A percentile compares a stretch with the other conserved stretches of the same genome.
phyloP scores from a whole-genome alignment of 169 alveolate genomes.

The Cyclospora cayetanensis region DNA sequence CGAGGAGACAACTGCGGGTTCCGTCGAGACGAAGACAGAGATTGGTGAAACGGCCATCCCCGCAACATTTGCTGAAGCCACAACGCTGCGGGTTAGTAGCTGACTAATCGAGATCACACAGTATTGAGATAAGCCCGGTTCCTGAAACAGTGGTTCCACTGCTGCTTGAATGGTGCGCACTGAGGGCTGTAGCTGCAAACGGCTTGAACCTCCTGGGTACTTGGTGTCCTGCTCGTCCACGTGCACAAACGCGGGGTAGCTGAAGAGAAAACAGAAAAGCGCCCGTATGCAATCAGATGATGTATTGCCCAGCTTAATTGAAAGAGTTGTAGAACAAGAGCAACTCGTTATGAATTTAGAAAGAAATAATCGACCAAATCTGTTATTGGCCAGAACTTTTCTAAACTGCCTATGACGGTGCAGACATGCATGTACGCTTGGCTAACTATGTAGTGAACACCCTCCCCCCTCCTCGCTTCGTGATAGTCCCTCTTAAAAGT shows the following conservation, averaged over 20 bases:
- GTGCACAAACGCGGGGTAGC: constrained; percentile 57
- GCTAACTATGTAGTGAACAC: too few relatives aligned
- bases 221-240: constrained; percentile 50
- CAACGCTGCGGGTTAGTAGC: constrained; percentile 32
- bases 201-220: constrained; percentile 47
- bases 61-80: constrained; percentile 55
- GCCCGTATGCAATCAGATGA: too few relatives aligned
- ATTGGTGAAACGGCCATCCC: constrained; percentile 62
- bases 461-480: too few relatives aligned
- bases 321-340: too few relatives aligned
- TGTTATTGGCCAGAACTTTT: too few relatives aligned
- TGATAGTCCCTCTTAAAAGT: too few relatives aligned
- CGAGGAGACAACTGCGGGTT: constrained; percentile 46
- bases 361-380: too few relatives aligned
- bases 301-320: too few relatives aligned
- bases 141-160: constrained; percentile 52
- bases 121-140: constrained; percentile 44
- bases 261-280: background rate
- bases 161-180: constrained; percentile 61
- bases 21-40: constrained; percentile 38
- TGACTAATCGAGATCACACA: constrained; percentile 49
- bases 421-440: too few relatives aligned
- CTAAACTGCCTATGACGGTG: too few relatives aligned
- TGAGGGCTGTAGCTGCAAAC: constrained; percentile 63
- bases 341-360: too few relatives aligned